A percentile compares a stretch with the other conserved stretches of the same genome.
Conservation (phyloP, 2,329 filamentous ascomycete genomes). For the Cladosporium sp. region DNA sequence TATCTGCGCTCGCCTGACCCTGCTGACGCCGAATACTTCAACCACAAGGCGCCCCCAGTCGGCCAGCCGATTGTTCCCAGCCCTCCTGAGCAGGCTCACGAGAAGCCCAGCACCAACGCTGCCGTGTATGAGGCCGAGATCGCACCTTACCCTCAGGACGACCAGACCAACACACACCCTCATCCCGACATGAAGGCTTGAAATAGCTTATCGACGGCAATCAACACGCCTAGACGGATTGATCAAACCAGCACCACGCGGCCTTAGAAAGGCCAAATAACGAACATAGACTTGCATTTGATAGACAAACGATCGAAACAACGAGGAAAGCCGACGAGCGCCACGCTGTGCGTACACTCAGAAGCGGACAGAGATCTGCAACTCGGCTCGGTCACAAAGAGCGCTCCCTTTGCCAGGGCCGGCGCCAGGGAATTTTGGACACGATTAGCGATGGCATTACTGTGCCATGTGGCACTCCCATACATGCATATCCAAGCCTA, state of each 20-base stretch:
- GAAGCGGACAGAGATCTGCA: not conserved
- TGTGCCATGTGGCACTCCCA: too few species aligned
- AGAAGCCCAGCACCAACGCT: not conserved
- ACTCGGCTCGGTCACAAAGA: too few species aligned
- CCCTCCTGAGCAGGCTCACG: not conserved
- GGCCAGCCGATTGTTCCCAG: not conserved
- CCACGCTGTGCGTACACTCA: not conserved
- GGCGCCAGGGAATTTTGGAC: too few species aligned
- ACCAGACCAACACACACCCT: not conserved
- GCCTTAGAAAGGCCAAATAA: not conserved
- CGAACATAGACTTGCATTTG: not conserved
- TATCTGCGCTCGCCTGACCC: not conserved
- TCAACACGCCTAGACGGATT: not conserved
- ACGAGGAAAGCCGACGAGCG: not conserved
- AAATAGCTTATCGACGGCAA: not conserved
- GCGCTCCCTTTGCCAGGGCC: too few species aligned
- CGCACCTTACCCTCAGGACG: not conserved
- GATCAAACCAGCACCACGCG: not conserved
- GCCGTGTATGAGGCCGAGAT: not conserved
- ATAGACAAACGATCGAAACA: not conserved
- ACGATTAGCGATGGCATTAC: too few species aligned
- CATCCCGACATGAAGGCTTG: not conserved
- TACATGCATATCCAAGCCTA: too few species aligned
- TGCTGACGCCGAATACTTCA: conserved; percentile 5
- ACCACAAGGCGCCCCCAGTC: not conserved